phyloP scores from a whole-genome alignment of 2,329 filamentous ascomycete genomes.

The Beauveria scarabaeidicola region DNA sequence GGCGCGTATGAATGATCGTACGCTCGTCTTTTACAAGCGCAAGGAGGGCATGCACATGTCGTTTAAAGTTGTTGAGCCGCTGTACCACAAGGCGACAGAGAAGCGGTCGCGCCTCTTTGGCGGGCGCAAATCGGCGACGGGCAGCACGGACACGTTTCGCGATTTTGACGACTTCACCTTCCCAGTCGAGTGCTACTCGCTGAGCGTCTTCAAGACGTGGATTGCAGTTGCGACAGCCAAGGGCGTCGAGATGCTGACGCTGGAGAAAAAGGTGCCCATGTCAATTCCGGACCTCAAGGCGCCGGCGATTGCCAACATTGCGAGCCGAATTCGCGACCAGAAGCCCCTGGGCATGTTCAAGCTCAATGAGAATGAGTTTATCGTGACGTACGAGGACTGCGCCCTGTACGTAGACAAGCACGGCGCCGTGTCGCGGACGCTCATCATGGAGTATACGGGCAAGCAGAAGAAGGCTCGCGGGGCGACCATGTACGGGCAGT shows the following conservation, averaged over 20 bases:
- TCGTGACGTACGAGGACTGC: conserved; percentile 90
- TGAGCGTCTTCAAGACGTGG: conserved; percentile 93
- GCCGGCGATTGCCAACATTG: conserved; percentile 75
- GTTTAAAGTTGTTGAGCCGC: conserved; percentile 94
- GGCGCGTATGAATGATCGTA: conserved; percentile 93
- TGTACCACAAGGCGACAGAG: conserved; percentile 85
- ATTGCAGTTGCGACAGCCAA: conserved; percentile 85
- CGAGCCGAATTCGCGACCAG: conserved; percentile 71
- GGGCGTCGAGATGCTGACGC: conserved; percentile 89
- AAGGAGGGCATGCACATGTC: conserved; percentile 85
- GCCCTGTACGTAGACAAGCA: conserved; percentile 98
- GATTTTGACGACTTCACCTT: conserved; percentile 99
- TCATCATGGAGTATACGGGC: conserved; percentile 99
- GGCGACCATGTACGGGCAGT: conserved; percentile 84
- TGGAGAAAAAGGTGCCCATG: conserved; percentile 95
- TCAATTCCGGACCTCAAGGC: conserved; percentile 81
- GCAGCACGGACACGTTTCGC: conserved; percentile 88
- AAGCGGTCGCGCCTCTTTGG: conserved; percentile 65
- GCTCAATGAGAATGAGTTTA: conserved; percentile 82
- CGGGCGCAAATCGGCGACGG: conserved; percentile 49
- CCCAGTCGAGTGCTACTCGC: conserved; percentile 84
- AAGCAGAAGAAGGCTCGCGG: conserved; percentile 68
- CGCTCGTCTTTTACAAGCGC: conserved; percentile 93
- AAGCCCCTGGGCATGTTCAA: conserved; percentile 93
- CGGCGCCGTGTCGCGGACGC: conserved; percentile 84